These are phyloP conservation scores for Raphanus raphanistrum DNA, from an alignment of 345 rosid genomes.

Conservation along the genomic window DNA sequence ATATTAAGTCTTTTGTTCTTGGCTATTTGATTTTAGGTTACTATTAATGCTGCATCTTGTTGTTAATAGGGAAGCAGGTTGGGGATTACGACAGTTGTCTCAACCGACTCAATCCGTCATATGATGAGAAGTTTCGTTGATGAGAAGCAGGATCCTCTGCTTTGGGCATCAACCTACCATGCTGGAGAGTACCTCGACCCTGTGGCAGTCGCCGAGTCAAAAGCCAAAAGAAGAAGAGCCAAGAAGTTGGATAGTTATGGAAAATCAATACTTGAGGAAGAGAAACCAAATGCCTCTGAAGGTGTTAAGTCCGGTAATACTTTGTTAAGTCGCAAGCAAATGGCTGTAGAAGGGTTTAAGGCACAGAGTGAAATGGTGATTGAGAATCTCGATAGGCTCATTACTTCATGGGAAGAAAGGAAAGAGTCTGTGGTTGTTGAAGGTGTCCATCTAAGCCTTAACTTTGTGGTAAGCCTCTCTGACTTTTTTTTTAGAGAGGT, in stretches of 20 bases:
- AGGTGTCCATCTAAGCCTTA: constrained; percentile 95
- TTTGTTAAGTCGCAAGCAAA: constrained; percentile 69
- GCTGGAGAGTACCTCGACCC: constrained; percentile 93
- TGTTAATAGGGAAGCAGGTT: constrained; percentile 60
- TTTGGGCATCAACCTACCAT: constrained; percentile 98
- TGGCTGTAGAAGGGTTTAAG: constrained; percentile 59
- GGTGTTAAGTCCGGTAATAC: neutral
- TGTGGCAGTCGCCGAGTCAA: constrained; percentile 89
- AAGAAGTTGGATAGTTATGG: constrained; percentile 55
- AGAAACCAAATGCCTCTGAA: constrained; percentile 32
- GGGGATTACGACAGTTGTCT: constrained; percentile 53
- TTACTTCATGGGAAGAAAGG: constrained; percentile 91
- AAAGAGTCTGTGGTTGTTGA: neutral
- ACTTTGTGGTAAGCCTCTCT: constrained; percentile 72
- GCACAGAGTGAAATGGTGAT: constrained; percentile 47
- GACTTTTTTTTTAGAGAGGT: too few relatives aligned
- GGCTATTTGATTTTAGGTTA: constrained; percentile 6
- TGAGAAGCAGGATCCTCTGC: constrained; percentile 85
- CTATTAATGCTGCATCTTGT: neutral
- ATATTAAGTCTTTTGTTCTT: constrained; percentile 39
- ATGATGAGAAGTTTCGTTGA: constrained; percentile 98
- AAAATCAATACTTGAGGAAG: constrained; percentile 48
- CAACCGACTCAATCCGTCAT: constrained; percentile 93
- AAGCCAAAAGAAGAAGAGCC: constrained; percentile 68
- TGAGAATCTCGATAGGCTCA: constrained; percentile 92